phyloP scores from a whole-genome alignment of 108 stramenopile genomes.

The Cyclotella baltica region DNA sequence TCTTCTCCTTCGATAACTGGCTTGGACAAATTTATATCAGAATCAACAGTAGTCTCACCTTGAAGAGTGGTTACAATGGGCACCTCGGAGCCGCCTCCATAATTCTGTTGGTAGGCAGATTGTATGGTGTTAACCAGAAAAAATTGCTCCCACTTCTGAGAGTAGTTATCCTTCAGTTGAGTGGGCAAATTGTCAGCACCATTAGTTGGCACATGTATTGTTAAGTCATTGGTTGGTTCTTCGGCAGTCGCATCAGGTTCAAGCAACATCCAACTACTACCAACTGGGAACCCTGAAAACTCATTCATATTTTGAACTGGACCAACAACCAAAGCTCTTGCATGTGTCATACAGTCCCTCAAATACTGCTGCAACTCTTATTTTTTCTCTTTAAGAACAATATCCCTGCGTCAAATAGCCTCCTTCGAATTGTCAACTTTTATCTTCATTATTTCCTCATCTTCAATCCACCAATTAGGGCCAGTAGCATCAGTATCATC shows the following conservation, averaged over 20 bases:
- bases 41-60: too few relatives aligned
- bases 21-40: too few relatives aligned
- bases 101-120: too few relatives aligned
- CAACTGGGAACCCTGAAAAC: constrained; percentile 7
- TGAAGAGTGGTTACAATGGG: too few relatives aligned
- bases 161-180: neutral
- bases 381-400: constrained; percentile 19
- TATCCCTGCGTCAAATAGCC: constrained; percentile 7
- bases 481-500: neutral
- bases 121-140: too few relatives aligned
- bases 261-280: neutral
- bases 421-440: constrained; percentile 25
- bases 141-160: constrained; percentile 6
- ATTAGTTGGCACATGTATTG: constrained; percentile 3
- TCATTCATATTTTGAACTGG: too few relatives aligned
- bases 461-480: neutral
- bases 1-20: too few relatives aligned
- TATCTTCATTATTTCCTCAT: neutral
- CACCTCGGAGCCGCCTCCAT: too few relatives aligned
- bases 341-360: constrained; percentile 11
- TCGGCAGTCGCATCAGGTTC: neutral
- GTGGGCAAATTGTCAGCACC: neutral
- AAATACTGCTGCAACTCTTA: neutral
- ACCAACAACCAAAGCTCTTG: neutral
- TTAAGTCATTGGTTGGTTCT: constrained; percentile 10